Evolutionary conservation across 495 filamentous ascomycete genomes (phyloP).

Genomic region (Tuber magnatum): DNA sequence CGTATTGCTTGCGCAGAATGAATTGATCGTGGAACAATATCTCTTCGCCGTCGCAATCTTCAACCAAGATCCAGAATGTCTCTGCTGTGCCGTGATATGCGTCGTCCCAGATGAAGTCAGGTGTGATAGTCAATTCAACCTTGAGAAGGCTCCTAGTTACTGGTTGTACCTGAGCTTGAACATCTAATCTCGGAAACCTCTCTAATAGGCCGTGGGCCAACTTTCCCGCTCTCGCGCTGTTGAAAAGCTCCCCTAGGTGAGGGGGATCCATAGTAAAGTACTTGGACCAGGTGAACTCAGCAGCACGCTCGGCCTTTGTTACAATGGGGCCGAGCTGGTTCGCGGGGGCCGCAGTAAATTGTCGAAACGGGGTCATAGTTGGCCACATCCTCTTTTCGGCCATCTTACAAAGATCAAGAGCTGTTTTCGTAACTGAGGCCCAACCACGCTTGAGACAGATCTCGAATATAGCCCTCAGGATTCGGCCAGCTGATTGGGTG

Average conservation of each 20-base stretch:
- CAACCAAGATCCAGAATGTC: slow-evolving; percentile 92
- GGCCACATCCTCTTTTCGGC: slow-evolving; percentile 99
- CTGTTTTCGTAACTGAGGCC: slow-evolving; percentile 86
- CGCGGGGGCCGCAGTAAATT: slow-evolving; percentile 69
- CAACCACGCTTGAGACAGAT: slow-evolving; percentile 94
- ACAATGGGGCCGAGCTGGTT: slow-evolving; percentile 60
- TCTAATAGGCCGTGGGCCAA: slow-evolving; percentile 75
- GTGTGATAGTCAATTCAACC: slow-evolving; percentile 84
- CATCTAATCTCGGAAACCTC: slow-evolving; percentile 86
- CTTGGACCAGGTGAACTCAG: slow-evolving; percentile 85
- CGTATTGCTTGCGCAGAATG: slow-evolving; percentile 78
- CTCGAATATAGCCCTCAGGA: slow-evolving; percentile 91
- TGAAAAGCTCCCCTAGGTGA: slow-evolving; percentile 87
- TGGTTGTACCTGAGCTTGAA: slow-evolving; percentile 87
- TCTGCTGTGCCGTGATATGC: slow-evolving; percentile 77
- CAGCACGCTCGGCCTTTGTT: slow-evolving; percentile 85
- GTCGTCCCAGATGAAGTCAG: slow-evolving; percentile 95
- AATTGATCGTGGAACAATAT: slow-evolving; percentile 96
- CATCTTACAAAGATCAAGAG: slow-evolving; percentile 96
- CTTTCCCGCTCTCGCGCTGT: slow-evolving; percentile 69
- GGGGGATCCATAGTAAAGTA: slow-evolving; percentile 96
- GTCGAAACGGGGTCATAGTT: slow-evolving; percentile 89
- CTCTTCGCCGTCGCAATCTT: slow-evolving; percentile 95
- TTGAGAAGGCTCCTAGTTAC: slow-evolving; percentile 95
- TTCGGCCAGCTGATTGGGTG: slow-evolving; percentile 93